Evolutionary conservation across 768 basidiomycete genomes (phyloP).

Genomic region (Leccinum ochraceum): DNA sequence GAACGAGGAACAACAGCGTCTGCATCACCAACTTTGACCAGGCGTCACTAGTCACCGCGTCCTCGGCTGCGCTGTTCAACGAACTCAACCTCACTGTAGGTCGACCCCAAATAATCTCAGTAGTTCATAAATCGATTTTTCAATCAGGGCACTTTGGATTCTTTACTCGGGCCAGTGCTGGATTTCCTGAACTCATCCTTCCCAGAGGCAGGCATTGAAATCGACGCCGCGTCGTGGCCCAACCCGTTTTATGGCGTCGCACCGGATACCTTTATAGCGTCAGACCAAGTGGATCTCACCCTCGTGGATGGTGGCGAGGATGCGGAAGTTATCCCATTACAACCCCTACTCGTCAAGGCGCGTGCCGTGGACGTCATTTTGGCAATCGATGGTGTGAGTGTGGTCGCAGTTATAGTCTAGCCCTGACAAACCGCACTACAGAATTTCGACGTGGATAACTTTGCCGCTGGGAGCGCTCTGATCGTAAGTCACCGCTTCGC

Average conservation of each 20-base stretch:
- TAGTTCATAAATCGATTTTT: background rate
- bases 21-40: constrained; percentile 40
- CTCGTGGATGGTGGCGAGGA: constrained; percentile 45
- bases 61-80: constrained; percentile 41
- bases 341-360: constrained; percentile 48
- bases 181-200: constrained; percentile 21
- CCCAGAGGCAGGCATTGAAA: constrained; percentile 28
- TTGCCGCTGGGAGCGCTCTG: constrained; percentile 27
- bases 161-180: constrained; percentile 15
- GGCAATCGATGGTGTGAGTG: constrained; percentile 46
- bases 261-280: constrained; percentile 35
- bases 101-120: too few species aligned
- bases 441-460: constrained; percentile 8
- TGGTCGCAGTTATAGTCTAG: background rate
- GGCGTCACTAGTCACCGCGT: constrained; percentile 37
- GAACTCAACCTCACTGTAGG: constrained; percentile 28
- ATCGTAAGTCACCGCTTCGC: constrained; percentile 20
- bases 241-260: constrained; percentile 42
- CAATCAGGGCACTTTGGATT: constrained; percentile 14
- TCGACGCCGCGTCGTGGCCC: constrained; percentile 35
- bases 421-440: background rate
- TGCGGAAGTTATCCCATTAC: constrained; percentile 46
- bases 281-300: constrained; percentile 32
- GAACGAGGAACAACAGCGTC: constrained; percentile 34
- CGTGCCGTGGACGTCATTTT: constrained; percentile 51